Base-by-base conservation (phyloP, 2,329 filamentous ascomycete species). In the Rachicladosporium sp. region DNA sequence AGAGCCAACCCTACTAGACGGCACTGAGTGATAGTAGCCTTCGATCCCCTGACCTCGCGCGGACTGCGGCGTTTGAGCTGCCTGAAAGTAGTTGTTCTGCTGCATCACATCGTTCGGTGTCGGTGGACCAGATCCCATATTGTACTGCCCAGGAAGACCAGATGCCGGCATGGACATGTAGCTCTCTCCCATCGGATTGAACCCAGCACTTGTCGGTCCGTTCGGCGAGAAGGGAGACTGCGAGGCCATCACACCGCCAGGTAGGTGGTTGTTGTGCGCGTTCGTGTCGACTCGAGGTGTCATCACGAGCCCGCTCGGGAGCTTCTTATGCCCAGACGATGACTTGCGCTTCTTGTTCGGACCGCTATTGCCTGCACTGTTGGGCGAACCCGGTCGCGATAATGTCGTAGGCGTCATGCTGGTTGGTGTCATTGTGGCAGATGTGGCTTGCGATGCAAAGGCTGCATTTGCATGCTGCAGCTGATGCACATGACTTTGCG, bases 261-360 rank as follows among this genome's bases (percentile, higher is more conserved):
- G 43, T 48, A 15, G 52, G 49, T 4, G 48, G 47, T 10, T 53
- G 50, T 9, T 50, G 45, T 40, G 23, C 23, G 57, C 53, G 33
- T 47, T 59, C 8, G 75, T 78, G 49, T 91, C 82, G 29, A 91
- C 67, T 40, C 77, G 77, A 19, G 55, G 55, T 2, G 87, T 93
- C 87, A 94, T 93, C 6, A 80, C 74, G 50, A 93, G 62, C 10
- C 75, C 78, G 11, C 73, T 77, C 1, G 85, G 82, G 10, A 93
- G 65, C 57, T 84, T 84, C 29, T 67, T 62, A 36, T 60, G 60
- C 33, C 49, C 58, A 10, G 43, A 50, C 10, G 54, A 61, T 37
- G 49, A 78, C 60, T 93, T 94, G 46, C 87, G 74, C 63, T 87
- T 87, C 68, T 93, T 94, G 33, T 76, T 72, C 2, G 82, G 82